A percentile compares a stretch with the other conserved stretches of the same genome.
Evolutionary conservation across 495 filamentous ascomycete genomes (phyloP).

Genomic region (Talaromyces borbonicus): DNA sequence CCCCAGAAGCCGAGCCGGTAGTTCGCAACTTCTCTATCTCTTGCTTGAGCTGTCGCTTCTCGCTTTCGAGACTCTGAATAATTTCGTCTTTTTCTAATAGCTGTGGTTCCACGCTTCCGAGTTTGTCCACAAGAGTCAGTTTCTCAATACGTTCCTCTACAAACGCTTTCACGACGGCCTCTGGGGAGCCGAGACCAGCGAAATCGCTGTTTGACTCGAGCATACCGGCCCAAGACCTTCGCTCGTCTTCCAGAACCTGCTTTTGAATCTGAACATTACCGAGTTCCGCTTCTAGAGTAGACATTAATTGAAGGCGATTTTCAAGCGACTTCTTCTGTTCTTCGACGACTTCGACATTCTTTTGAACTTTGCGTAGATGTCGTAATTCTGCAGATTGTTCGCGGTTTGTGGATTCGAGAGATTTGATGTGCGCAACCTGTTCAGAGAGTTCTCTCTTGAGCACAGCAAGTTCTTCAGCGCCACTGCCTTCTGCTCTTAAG

Average conservation of each 20-base stretch:
- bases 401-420: slow-evolving; percentile 67
- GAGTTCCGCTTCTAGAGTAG: slow-evolving; percentile 63
- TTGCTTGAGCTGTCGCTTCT: slow-evolving; percentile 45
- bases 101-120: slow-evolving; percentile 73
- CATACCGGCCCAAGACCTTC: slow-evolving; percentile 76
- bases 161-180: slow-evolving; percentile 75
- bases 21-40: slow-evolving; percentile 63
- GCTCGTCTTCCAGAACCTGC: slow-evolving; percentile 81
- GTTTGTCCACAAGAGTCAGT: slow-evolving; percentile 61
- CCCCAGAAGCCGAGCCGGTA: slow-evolving; percentile 21
- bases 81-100: slow-evolving; percentile 68
- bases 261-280: slow-evolving; percentile 70
- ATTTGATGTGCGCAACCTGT: slow-evolving; percentile 80
- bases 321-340: slow-evolving; percentile 87
- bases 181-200: slow-evolving; percentile 75
- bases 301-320: slow-evolving; percentile 63
- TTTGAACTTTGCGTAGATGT: slow-evolving; percentile 65
- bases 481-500: slow-evolving; percentile 73
- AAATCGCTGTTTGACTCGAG: slow-evolving; percentile 56
- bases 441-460: slow-evolving; percentile 81
- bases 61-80: slow-evolving; percentile 61
- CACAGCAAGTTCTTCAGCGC: slow-evolving; percentile 70
- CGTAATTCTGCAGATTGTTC: slow-evolving; percentile 75
- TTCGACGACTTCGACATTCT: slow-evolving; percentile 85
- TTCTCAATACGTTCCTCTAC: slow-evolving; percentile 74